phyloP scores from a whole-genome alignment of 2,329 filamentous ascomycete species.

The Trematosphaeria pertusa region DNA sequence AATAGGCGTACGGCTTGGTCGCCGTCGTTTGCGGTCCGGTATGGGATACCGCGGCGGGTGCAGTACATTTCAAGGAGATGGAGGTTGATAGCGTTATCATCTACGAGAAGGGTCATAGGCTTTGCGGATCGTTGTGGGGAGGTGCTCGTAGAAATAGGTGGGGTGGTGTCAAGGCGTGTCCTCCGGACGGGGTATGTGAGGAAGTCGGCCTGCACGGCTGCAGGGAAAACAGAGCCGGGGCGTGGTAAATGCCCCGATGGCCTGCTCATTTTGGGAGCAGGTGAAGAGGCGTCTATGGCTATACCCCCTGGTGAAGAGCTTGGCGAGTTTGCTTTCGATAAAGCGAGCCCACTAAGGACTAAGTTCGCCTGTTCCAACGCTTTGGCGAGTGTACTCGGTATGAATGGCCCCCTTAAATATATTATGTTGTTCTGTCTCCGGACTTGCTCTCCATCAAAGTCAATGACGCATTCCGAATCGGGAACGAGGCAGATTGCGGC shows the following conservation, averaged over 20 bases:
- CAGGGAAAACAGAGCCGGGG: too few relatives aligned
- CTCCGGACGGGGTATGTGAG: constrained; percentile 3
- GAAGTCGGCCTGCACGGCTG: neutral
- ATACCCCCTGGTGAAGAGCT: too few relatives aligned
- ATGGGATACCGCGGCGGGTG: constrained; percentile 48
- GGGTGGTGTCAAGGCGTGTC: neutral
- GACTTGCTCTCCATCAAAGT: constrained; percentile 23
- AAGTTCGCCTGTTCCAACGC: constrained; percentile 21
- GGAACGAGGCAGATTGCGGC: constrained; percentile 43
- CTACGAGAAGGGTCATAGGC: constrained; percentile 50
- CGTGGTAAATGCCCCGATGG: too few relatives aligned
- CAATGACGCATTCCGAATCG: constrained; percentile 24
- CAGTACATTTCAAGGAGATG: constrained; percentile 58
- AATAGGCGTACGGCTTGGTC: constrained; percentile 49
- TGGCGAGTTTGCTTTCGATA: neutral
- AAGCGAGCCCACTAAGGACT: constrained; percentile 16
- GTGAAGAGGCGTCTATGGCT: too few relatives aligned
- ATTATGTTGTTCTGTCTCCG: too few relatives aligned
- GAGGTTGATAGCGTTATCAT: constrained; percentile 56
- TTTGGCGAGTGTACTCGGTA: constrained; percentile 23
- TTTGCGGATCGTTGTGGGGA: constrained; percentile 6
- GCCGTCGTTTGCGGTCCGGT: constrained; percentile 50
- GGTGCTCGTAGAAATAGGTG: neutral
- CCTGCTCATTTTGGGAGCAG: too few relatives aligned
- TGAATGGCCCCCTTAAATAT: too few relatives aligned